phyloP scores from a whole-genome alignment of 352 stramenopile species.

The Phytophthora pisi region DNA sequence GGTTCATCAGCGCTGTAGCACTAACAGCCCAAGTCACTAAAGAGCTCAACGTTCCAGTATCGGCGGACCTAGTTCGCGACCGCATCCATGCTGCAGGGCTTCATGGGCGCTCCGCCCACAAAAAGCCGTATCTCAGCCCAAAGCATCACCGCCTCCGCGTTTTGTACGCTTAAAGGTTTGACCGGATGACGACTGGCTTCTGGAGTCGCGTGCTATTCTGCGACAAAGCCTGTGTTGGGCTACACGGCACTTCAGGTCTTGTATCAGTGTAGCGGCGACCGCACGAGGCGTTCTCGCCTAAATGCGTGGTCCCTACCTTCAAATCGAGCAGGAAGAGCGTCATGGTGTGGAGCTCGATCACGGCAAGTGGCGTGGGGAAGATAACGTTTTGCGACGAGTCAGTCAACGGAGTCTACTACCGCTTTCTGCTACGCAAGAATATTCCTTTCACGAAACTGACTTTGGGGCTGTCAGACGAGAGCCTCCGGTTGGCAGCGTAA shows the following conservation, averaged over 20 bases:
- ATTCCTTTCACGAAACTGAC: background rate
- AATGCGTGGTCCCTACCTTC: background rate
- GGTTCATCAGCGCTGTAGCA: background rate
- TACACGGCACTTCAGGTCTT: background rate
- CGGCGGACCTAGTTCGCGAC: background rate
- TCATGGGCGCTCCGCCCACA: background rate
- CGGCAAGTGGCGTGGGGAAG: background rate
- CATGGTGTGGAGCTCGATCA: background rate
- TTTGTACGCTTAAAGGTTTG: conserved; percentile 1
- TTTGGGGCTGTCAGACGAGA: background rate
- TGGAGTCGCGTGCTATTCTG: background rate
- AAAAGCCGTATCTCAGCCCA: conserved; percentile 11
- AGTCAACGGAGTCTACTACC: background rate
- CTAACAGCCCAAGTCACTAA: too few relatives aligned
- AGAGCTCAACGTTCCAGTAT: background rate
- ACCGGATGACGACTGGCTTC: background rate
- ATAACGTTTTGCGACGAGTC: background rate
- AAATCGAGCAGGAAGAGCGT: background rate
- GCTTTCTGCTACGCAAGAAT: background rate
- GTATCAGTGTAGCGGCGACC: conserved; percentile 4
- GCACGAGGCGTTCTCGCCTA: background rate
- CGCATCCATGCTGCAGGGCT: background rate
- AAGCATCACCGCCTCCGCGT: background rate
- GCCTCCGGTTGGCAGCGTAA: too few relatives aligned
- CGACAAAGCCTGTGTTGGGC: conserved; percentile 3